A percentile compares a stretch with the other conserved stretches of the same genome.
These are phyloP conservation scores for Paraphysoderma sedebokerense DNA, from an alignment of 371 early-diverging fungal species.

Conservation along the genomic window DNA sequence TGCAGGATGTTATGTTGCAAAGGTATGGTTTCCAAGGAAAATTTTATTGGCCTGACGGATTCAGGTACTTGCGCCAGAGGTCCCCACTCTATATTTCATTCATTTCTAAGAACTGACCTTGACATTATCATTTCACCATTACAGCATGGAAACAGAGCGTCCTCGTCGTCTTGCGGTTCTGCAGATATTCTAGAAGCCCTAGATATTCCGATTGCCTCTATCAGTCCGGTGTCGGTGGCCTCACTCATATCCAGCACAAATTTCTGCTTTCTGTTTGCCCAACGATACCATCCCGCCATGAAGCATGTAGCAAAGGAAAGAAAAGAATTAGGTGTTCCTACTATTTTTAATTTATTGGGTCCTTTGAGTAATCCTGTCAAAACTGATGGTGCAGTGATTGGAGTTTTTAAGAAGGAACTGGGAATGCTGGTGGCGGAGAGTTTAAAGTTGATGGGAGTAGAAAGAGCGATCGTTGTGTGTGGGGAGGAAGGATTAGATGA, in stretches of 20 bases:
- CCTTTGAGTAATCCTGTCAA: slow-evolving; percentile 81
- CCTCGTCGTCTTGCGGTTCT: slow-evolving; percentile 87
- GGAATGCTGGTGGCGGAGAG: slow-evolving; percentile 75
- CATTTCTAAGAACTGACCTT: neutral
- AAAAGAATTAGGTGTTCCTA: slow-evolving; percentile 78
- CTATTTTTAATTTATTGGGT: slow-evolving; percentile 88
- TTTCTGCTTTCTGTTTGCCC: slow-evolving; percentile 87
- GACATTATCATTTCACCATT: no score
- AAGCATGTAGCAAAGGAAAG: slow-evolving; percentile 56
- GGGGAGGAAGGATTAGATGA: slow-evolving; percentile 67
- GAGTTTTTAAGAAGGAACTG: slow-evolving; percentile 61
- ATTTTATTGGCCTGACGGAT: no score
- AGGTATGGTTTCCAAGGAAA: no score
- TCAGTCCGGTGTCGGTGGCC: slow-evolving; percentile 46
- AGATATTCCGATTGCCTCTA: slow-evolving; percentile 47
- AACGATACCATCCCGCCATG: slow-evolving; percentile 85
- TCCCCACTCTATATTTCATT: no score
- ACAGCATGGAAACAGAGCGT: slow-evolving; percentile 84
- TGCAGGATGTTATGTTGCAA: slow-evolving; percentile 81
- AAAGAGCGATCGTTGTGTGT: slow-evolving; percentile 64
- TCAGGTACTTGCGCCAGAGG: no score
- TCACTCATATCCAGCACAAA: slow-evolving; percentile 25
- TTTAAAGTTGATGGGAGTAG: slow-evolving; percentile 49
- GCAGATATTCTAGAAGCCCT: slow-evolving; percentile 81
- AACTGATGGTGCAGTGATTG: slow-evolving; percentile 49